A percentile compares a stretch with the other conserved stretches of the same genome.
Evolutionary conservation across 2,329 filamentous ascomycete genomes (phyloP).

Genomic region (Stagonosporopsis rhizophila): DNA sequence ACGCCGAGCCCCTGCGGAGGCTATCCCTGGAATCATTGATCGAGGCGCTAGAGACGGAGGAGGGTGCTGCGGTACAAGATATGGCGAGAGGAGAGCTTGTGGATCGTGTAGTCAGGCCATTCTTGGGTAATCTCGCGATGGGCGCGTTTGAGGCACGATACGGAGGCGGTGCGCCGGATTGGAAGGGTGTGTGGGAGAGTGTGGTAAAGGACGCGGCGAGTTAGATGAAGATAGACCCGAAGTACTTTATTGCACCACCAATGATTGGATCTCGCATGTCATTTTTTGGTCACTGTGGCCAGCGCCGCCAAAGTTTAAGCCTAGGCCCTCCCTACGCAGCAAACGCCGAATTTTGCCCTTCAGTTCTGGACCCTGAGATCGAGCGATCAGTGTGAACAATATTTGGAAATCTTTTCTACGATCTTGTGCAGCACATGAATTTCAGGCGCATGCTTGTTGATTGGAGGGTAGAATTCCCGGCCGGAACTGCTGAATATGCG

Average conservation of each 20-base stretch:
- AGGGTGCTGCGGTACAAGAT: constrained; percentile 57
- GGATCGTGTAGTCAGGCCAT: constrained; percentile 80
- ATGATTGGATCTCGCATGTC: not conserved
- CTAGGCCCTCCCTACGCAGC: not conserved
- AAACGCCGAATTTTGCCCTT: not conserved
- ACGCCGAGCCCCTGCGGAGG: constrained; percentile 37
- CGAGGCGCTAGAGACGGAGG: constrained; percentile 41
- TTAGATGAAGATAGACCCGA: not conserved
- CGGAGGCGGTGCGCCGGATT: constrained; percentile 67
- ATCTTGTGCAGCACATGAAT: too few relatives aligned
- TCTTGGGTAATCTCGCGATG: constrained; percentile 91
- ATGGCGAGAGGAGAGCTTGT: constrained; percentile 69
- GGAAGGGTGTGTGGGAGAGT: constrained; percentile 42
- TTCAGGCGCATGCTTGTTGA: too few relatives aligned
- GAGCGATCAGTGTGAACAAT: not conserved
- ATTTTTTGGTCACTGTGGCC: not conserved
- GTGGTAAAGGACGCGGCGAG: constrained; percentile 38
- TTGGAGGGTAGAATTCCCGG: too few relatives aligned
- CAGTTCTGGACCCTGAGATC: not conserved
- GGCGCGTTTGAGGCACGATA: constrained; percentile 93
- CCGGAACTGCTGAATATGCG: too few relatives aligned
- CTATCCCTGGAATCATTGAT: constrained; percentile 55
- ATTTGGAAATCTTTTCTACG: too few relatives aligned
- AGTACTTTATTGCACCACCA: not conserved
- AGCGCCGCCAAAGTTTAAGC: not conserved